phyloP scores from a whole-genome alignment of 176 grass and related monocot genomes.

The Tuctoria greenei region DNA sequence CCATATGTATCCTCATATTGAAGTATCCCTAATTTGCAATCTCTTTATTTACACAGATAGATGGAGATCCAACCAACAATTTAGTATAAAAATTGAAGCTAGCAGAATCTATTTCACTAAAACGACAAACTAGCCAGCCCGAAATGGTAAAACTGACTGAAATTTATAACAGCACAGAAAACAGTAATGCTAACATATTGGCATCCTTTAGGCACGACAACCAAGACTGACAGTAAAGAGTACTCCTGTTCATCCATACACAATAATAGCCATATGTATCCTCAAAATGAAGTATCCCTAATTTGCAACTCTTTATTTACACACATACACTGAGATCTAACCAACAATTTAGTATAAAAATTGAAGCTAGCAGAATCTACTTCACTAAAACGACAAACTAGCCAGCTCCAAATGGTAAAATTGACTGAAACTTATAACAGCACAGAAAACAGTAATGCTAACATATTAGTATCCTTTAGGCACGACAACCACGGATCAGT shows the following conservation, averaged over 20 bases:
- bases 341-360: neutral
- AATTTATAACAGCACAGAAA: neutral
- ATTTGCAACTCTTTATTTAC: neutral
- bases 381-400: neutral
- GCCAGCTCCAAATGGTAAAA: neutral
- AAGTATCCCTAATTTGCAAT: neutral
- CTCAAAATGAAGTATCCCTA: neutral
- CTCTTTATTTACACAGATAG: neutral
- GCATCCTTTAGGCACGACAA: neutral
- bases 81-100: neutral
- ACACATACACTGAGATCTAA: neutral
- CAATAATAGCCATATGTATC: neutral
- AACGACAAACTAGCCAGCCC: neutral
- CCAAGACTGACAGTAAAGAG: neutral
- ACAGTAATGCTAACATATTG: neutral
- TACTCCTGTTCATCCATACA: neutral
- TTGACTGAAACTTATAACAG: neutral
- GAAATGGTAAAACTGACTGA: neutral
- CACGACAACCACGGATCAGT: neutral
- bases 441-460: neutral
- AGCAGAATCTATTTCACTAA: neutral
- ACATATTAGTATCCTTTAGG: neutral
- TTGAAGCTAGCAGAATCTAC: neutral
- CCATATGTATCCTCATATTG: neutral
- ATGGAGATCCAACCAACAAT: neutral